Evolutionary conservation across 179 eudicot species (phyloP).

Genomic region (Heliamphora pulchella): DNA sequence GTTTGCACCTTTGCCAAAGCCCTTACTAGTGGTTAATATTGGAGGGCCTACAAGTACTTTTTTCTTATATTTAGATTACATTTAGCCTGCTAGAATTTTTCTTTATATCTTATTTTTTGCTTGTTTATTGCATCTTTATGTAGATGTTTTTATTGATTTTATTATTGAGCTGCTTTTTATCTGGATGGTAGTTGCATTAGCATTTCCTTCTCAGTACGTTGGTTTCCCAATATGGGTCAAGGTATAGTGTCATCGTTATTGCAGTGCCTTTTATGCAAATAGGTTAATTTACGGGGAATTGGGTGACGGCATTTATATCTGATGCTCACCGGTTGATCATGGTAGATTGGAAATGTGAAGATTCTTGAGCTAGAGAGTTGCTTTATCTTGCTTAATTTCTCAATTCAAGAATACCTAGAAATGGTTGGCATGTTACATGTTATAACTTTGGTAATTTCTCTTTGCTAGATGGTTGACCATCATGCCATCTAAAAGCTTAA

Average conservation of each 20-base stretch:
- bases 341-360: not conserved
- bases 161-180: not conserved
- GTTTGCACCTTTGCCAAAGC: conserved; percentile 69
- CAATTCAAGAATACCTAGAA: not conserved
- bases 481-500: no score
- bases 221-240: not conserved
- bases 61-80: not conserved
- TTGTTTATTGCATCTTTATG: not conserved
- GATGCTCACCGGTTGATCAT: not conserved
- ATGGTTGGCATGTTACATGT: no score
- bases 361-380: not conserved
- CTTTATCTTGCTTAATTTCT: no score
- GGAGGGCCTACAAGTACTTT: conserved; percentile 87
- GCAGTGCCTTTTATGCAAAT: not conserved
- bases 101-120: not conserved
- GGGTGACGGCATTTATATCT: not conserved
- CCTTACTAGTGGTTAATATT: conserved; percentile 83
- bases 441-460: no score
- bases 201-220: conserved; percentile 9
- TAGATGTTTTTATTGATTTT: not conserved
- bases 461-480: no score
- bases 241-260: not conserved
- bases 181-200: not conserved
- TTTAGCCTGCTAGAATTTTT: not conserved
- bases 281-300: not conserved